Evolutionary conservation across 345 rosid genomes (phyloP).

Genomic region (Pistacia atlantica): DNA sequence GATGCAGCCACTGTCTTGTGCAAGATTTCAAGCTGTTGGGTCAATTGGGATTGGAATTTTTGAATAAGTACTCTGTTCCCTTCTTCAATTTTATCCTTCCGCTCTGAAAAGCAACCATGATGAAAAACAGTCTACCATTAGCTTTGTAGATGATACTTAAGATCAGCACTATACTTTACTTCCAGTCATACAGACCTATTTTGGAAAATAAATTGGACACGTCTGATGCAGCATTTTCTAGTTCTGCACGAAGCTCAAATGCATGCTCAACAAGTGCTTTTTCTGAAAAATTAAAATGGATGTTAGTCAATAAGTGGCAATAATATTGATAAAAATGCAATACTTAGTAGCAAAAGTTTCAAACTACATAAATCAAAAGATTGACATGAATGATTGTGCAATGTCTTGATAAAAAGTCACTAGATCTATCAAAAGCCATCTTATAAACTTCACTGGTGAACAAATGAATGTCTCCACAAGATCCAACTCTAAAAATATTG

Average conservation of each 20-base stretch:
- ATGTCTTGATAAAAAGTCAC: neutral
- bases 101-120: slow-evolving; percentile 53
- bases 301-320: neutral
- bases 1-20: slow-evolving; percentile 88
- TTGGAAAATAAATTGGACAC: slow-evolving; percentile 84
- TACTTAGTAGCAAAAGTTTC: neutral
- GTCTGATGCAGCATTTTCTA: slow-evolving; percentile 87
- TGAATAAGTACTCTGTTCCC: slow-evolving; percentile 72
- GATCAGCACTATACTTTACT: neutral
- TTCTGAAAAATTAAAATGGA: slow-evolving; percentile 45
- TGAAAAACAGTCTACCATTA: slow-evolving; percentile 15
- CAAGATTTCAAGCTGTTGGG: slow-evolving; percentile 83
- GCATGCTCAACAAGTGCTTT: slow-evolving; percentile 84
- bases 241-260: slow-evolving; percentile 79
- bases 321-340: neutral
- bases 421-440: neutral
- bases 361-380: slow-evolving; percentile 1
- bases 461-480: neutral
- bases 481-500: neutral
- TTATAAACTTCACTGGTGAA: neutral
- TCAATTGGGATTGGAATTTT: slow-evolving; percentile 79
- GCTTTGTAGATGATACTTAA: slow-evolving; percentile 11
- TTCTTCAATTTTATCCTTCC: slow-evolving; percentile 94
- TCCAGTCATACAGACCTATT: slow-evolving; percentile 58
- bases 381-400: neutral